phyloP scores from a whole-genome alignment of 2,329 filamentous ascomycete species.

The Gremmenia infestans region DNA sequence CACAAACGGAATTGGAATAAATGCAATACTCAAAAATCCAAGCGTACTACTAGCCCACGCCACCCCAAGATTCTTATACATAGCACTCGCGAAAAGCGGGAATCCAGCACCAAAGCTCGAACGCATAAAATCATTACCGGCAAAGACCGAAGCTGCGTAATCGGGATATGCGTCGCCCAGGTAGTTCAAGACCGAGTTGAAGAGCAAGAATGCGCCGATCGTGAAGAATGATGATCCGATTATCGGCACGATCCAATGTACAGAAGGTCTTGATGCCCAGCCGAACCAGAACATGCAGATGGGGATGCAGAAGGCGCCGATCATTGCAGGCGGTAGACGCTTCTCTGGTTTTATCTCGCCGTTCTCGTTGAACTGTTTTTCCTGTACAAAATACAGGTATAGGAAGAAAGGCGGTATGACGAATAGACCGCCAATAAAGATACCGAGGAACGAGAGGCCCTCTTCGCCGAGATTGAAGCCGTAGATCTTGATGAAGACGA shows the following conservation, averaged over 20 bases:
- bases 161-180: constrained; percentile 35
- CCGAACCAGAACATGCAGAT: constrained; percentile 53
- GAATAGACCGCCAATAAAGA: constrained; percentile 46
- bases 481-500: constrained; percentile 57
- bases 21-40: constrained; percentile 30
- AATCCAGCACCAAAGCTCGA: constrained; percentile 33
- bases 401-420: constrained; percentile 44
- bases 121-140: constrained; percentile 35
- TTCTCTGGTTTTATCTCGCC: constrained; percentile 48
- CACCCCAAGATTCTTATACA: constrained; percentile 33
- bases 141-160: constrained; percentile 36
- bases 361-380: constrained; percentile 42
- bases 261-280: constrained; percentile 45
- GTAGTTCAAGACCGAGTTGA: constrained; percentile 42
- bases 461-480: constrained; percentile 52
- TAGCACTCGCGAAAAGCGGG: constrained; percentile 31
- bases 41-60: constrained; percentile 32
- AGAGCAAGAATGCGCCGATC: constrained; percentile 40
- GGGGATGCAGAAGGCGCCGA: constrained; percentile 47
- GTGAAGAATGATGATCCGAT: constrained; percentile 42
- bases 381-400: constrained; percentile 43
- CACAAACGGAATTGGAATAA: constrained; percentile 26
- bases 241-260: constrained; percentile 53
- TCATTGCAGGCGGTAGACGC: constrained; percentile 49
- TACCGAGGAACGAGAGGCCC: constrained; percentile 56